Evolutionary conservation across 352 stramenopile genomes (phyloP).

Genomic region (Pythium brassicae): DNA sequence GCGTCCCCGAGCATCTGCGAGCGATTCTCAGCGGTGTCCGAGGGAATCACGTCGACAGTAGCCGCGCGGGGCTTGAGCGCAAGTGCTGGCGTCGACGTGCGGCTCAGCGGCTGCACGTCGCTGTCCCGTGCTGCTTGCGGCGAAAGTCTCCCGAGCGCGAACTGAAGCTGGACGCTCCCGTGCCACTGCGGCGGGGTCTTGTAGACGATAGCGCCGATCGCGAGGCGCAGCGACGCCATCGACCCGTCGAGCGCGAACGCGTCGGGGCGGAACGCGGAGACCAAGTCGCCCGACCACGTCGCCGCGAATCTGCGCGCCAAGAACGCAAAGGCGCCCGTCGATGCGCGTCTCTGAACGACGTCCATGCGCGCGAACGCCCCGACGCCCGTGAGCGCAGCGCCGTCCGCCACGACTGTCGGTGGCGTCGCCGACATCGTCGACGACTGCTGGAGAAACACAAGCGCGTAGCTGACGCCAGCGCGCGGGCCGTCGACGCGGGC

Average conservation of each 20-base stretch:
- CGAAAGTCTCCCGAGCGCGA: conserved; percentile 1
- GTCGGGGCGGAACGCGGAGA: not conserved
- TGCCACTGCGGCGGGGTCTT: conserved; percentile 4
- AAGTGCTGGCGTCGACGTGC: not conserved
- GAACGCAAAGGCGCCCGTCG: conserved; percentile 9
- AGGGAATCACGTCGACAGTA: not conserved
- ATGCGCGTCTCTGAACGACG: not conserved
- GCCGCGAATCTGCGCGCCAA: not conserved
- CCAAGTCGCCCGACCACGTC: conserved; percentile 5
- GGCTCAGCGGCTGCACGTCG: not conserved
- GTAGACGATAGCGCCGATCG: conserved; percentile 2
- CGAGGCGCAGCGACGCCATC: not conserved
- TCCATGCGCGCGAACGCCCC: conserved; percentile 15
- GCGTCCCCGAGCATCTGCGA: conserved; percentile 3
- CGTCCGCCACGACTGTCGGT: conserved; percentile 1
- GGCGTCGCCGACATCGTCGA: not conserved
- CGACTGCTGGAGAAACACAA: conserved; percentile 14
- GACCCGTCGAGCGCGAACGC: conserved; percentile 5
- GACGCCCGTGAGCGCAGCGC: conserved; percentile 6
- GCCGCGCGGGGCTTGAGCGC: not conserved
- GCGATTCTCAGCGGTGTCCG: too few relatives aligned
- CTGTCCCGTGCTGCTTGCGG: not conserved
- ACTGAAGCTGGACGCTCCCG: conserved; percentile 6
- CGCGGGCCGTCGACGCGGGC: conserved; percentile 3
- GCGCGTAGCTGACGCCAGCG: conserved; percentile 9